phyloP scores from a whole-genome alignment of 805 yeast genomes.

The Isabelozyma rhagii region DNA sequence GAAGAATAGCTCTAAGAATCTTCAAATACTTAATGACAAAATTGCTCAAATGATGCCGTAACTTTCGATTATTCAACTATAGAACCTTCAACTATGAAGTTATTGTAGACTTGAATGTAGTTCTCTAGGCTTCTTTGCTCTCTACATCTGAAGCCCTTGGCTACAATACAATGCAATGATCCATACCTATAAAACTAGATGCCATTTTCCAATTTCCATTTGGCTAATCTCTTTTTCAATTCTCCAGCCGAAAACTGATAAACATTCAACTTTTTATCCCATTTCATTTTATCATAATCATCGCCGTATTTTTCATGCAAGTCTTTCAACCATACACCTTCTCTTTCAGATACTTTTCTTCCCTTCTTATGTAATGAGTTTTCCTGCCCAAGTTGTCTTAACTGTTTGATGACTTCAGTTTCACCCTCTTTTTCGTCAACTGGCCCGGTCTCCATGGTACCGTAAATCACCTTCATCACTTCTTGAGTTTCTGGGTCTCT shows the following conservation, averaged over 20 bases:
- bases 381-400: constrained; percentile 49
- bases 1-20: not conserved
- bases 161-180: not conserved
- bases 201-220: constrained; percentile 58
- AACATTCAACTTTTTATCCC: constrained; percentile 83
- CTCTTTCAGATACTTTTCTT: constrained; percentile 66
- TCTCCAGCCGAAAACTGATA: constrained; percentile 86
- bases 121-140: too few species aligned
- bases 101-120: too few species aligned
- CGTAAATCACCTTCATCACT: constrained; percentile 66
- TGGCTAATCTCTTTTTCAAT: constrained; percentile 63
- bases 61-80: not conserved
- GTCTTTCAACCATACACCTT: constrained; percentile 63
- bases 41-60: not conserved
- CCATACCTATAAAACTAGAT: constrained; percentile 8
- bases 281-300: constrained; percentile 83
- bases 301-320: constrained; percentile 81
- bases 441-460: constrained; percentile 46
- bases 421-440: constrained; percentile 22
- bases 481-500: constrained; percentile 65
- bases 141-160: not conserved
- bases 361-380: constrained; percentile 50
- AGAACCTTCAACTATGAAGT: too few species aligned
- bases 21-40: not conserved
- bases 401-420: constrained; percentile 63